A percentile compares a stretch with the other conserved stretches of the same genome.
Conservation (phyloP, 176 grass and related monocot genomes). For the Pharus latifolius region DNA sequence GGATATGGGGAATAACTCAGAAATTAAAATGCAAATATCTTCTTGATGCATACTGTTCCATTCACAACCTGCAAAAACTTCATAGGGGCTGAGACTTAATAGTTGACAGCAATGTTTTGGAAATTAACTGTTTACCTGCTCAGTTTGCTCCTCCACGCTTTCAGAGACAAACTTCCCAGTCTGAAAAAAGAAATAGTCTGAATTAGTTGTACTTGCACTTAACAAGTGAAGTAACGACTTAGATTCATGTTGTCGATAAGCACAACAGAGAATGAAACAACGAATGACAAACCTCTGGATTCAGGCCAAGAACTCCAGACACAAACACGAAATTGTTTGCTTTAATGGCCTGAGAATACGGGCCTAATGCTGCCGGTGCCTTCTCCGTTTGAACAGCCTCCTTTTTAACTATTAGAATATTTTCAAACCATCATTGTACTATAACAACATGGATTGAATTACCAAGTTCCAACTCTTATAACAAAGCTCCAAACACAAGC, state of each 20-base stretch:
- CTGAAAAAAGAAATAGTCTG: slow-evolving; percentile 26
- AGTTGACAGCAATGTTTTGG: neutral
- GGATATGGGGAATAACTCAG: neutral
- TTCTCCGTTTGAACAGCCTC: slow-evolving; percentile 78
- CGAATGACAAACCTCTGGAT: slow-evolving; percentile 61
- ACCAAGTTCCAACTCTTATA: neutral
- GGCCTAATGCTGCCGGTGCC: slow-evolving; percentile 79
- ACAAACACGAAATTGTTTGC: slow-evolving; percentile 93
- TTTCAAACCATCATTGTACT: neutral
- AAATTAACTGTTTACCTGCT: slow-evolving; percentile 48
- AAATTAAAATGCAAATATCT: neutral
- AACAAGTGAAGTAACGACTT: neutral
- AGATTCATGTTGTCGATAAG: neutral
- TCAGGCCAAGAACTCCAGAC: slow-evolving; percentile 82
- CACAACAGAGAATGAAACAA: neutral
- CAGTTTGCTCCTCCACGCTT: slow-evolving; percentile 76
- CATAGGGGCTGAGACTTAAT: neutral
- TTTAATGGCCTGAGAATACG: slow-evolving; percentile 96
- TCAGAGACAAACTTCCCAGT: slow-evolving; percentile 92
- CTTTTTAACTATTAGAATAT: slow-evolving; percentile 38
- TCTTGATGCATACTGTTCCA: neutral
- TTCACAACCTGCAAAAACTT: neutral
- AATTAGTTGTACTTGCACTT: neutral
- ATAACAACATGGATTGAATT: neutral
- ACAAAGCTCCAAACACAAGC: neutral